Percentiles rank a stretch among this genome's conserved stretches.
These are phyloP conservation scores for Colletotrichum noveboracense DNA, from an alignment of 2,329 filamentous ascomycete species.

Conservation along the genomic window DNA sequence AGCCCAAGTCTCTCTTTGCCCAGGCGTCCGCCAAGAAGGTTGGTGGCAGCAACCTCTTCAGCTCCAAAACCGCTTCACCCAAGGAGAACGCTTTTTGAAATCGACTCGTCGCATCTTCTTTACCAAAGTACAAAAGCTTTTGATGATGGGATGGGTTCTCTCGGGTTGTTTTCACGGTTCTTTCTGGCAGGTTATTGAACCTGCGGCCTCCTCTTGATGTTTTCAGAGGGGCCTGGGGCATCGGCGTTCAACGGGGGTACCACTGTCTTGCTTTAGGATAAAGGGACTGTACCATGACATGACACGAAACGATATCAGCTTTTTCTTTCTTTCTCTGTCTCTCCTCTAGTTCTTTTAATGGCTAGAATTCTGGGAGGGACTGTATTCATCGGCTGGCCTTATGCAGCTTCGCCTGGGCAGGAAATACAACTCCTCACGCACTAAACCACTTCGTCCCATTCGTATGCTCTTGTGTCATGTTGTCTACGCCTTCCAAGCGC, in stretches of 20 bases:
- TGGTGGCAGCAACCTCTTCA: constrained; percentile 35
- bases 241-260: constrained; percentile 19
- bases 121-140: constrained; percentile 16
- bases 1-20: constrained; percentile 72
- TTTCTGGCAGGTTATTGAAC: not conserved
- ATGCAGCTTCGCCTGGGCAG: not conserved
- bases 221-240: constrained; percentile 5
- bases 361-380: constrained; percentile 1
- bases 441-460: not conserved
- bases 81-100: constrained; percentile 10
- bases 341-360: not conserved
- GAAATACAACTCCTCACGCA: constrained; percentile 13
- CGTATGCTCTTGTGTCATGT: not conserved
- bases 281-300: constrained; percentile 21
- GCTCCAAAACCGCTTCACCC: constrained; percentile 25
- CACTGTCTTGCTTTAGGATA: constrained; percentile 15
- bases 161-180: constrained; percentile 7
- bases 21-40: constrained; percentile 70
- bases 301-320: constrained; percentile 25
- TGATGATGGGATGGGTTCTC: constrained; percentile 9
- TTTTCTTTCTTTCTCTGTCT: constrained; percentile 12
- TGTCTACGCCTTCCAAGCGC: constrained; percentile 63
- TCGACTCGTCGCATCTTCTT: constrained; percentile 14
- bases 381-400: constrained; percentile 12
- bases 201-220: not conserved